Evolutionary conservation across 2,329 filamentous ascomycete genomes (phyloP).

Genomic region (Trichoderma sp.): DNA sequence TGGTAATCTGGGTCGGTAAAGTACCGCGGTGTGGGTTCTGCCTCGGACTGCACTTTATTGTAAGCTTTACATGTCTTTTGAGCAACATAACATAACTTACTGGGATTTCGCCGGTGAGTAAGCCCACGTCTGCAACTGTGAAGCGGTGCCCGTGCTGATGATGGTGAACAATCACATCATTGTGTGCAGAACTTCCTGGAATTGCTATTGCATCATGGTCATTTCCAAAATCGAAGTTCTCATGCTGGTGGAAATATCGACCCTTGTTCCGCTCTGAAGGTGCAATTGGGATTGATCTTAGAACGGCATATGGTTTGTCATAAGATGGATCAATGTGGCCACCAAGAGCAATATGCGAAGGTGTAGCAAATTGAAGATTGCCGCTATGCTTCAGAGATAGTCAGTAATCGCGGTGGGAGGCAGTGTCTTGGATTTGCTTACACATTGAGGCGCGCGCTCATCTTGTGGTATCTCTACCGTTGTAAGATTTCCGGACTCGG

Average conservation of each 20-base stretch:
- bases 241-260: not conserved
- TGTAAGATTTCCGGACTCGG: not conserved
- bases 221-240: not conserved
- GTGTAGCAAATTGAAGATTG: not conserved
- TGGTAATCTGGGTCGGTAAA: not conserved
- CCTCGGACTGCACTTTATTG: not conserved
- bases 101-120: conserved; percentile 8
- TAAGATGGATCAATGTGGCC: not conserved
- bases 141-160: not conserved
- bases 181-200: not conserved
- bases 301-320: not conserved
- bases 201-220: conserved; percentile 4
- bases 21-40: not conserved
- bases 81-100: not conserved
- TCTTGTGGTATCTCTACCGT: conserved; percentile 5
- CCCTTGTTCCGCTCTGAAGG: not conserved
- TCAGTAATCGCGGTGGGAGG: not conserved
- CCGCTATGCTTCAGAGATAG: not conserved
- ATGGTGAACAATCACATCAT: not conserved
- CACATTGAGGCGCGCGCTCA: conserved; percentile 8
- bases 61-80: not conserved
- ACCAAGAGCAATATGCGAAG: not conserved
- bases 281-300: not conserved
- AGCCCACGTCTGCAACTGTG: conserved; percentile 7
- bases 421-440: not conserved